Evolutionary conservation across 2,329 filamentous ascomycete genomes (phyloP).

Genomic region (Cladophialophora chaetospira): DNA sequence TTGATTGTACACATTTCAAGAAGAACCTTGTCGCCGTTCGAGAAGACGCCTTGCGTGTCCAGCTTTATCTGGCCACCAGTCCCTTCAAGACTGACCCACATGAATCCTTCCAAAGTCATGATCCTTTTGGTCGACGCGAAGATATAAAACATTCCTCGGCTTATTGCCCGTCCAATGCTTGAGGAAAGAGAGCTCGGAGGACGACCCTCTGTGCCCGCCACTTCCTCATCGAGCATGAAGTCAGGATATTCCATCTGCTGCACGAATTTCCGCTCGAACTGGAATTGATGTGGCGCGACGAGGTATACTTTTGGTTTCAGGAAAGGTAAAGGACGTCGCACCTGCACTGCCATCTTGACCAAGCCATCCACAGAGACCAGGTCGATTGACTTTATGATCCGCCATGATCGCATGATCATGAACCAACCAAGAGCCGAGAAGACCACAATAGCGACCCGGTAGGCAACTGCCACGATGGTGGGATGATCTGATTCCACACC

Average conservation of each 20-base stretch:
- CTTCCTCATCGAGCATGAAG: slow-evolving; percentile 6
- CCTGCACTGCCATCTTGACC: slow-evolving; percentile 23
- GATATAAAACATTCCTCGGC: slow-evolving; percentile 21
- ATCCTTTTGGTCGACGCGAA: slow-evolving; percentile 24
- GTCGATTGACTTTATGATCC: slow-evolving; percentile 24
- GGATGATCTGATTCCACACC: slow-evolving; percentile 12
- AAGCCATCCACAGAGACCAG: slow-evolving; percentile 16
- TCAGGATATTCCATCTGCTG: slow-evolving; percentile 23
- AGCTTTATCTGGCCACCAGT: slow-evolving; percentile 15
- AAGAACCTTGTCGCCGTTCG: slow-evolving; percentile 19
- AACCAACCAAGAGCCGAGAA: slow-evolving; percentile 20
- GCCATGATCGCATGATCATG: slow-evolving; percentile 19
- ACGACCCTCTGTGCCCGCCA: not conserved
- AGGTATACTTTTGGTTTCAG: slow-evolving; percentile 20
- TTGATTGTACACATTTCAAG: slow-evolving; percentile 22
- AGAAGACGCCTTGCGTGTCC: slow-evolving; percentile 23
- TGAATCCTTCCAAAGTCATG: slow-evolving; percentile 23
- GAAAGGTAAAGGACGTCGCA: slow-evolving; percentile 24
- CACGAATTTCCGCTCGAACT: slow-evolving; percentile 23
- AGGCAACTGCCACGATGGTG: slow-evolving; percentile 20
- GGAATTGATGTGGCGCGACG: slow-evolving; percentile 22
- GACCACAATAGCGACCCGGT: too few relatives aligned
- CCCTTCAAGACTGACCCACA: slow-evolving; percentile 18
- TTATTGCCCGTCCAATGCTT: slow-evolving; percentile 16
- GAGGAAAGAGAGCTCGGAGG: not conserved